Base-by-base conservation (phyloP, 1,284 basidiomycete genomes). In the Ganoderma sinense region DNA sequence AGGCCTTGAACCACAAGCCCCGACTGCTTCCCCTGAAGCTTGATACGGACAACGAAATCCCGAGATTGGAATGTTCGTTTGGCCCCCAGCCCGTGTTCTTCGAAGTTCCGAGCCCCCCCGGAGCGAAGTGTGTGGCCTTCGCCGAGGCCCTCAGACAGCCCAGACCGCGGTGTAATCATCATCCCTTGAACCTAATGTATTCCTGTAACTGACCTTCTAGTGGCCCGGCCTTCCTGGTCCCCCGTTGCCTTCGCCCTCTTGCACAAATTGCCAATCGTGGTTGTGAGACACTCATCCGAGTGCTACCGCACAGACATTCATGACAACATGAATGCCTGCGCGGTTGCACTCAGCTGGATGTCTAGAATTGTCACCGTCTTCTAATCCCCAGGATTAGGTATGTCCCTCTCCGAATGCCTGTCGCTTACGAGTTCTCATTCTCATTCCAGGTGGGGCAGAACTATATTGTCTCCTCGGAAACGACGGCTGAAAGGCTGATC, bases 261-360 rank as follows among this genome's bases (percentile, higher is more conserved):
- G 23, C 20, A 8, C 23, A 26, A 14, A 4, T 8, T 4, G 13
- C 23, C 10, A 4, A 1, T 14, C 48, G 8, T 26, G 0, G 1
- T 26, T 26, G n/a, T 10, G 14, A 26, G 48, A 51, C 10, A 14
- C 13, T 26, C 23, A 51, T 51, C 70, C 74, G 2, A 76, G 62
- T 51, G 65, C 18, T 67, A 77, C 60, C 11, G 75, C 61, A 2
- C 76, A 26, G 39, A 76, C 67, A 68, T 78, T 78, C 16, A 75
- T 67, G 11, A 78, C 62, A 66, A 80, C n/a, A 80, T 75, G 16
- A 77, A 78, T 68, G 67, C 76, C 36, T 20, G 75, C 1, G 62
- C 75, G 13, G 62, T 78, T 68, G 16, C 66, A 40, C 62, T 76
- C 5, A 73, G 70, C 20, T 51, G n/a, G n/a, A 23, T 51, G 48